phyloP scores from a whole-genome alignment of 441 rosid genomes.

The Erysimum cheiri region DNA sequence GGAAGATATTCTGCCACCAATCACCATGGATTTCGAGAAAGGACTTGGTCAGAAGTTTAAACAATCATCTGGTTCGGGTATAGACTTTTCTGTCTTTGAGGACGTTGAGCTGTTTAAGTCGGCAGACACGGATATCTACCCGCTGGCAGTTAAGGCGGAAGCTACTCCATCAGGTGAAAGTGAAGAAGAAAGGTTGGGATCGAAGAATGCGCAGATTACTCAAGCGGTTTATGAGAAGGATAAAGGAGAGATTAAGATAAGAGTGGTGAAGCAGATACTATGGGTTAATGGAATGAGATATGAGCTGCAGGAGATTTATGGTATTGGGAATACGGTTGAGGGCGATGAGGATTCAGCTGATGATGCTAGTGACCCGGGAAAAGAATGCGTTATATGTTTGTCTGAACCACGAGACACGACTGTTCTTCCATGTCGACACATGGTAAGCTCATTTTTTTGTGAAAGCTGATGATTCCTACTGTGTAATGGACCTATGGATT shows the following conservation, averaged over 20 bases:
- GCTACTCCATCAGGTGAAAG: slow-evolving; percentile 54
- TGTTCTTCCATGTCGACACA: slow-evolving; percentile 96
- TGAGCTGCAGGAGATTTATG: slow-evolving; percentile 95
- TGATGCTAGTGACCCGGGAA: slow-evolving; percentile 85
- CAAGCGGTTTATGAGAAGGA: slow-evolving; percentile 84
- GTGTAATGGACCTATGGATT: not conserved
- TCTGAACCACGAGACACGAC: slow-evolving; percentile 95
- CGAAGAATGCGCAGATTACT: slow-evolving; percentile 76
- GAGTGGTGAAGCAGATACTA: slow-evolving; percentile 82
- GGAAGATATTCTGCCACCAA: slow-evolving; percentile 67
- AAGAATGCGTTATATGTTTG: slow-evolving; percentile 94
- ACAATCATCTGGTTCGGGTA: slow-evolving; percentile 83
- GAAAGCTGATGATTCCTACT: slow-evolving; percentile 5
- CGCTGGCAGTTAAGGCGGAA: slow-evolving; percentile 86
- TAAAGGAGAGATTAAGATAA: slow-evolving; percentile 68
- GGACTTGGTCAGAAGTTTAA: slow-evolving; percentile 93
- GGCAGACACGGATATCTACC: slow-evolving; percentile 59
- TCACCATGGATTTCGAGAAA: slow-evolving; percentile 66
- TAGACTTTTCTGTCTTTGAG: slow-evolving; percentile 67
- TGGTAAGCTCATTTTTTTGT: slow-evolving; percentile 57
- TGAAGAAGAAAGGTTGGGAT: slow-evolving; percentile 49
- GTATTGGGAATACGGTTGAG: slow-evolving; percentile 85
- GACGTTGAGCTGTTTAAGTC: slow-evolving; percentile 62
- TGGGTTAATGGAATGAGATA: slow-evolving; percentile 77
- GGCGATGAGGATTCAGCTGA: slow-evolving; percentile 50